Evolutionary conservation across 371 early-diverging fungal species (phyloP).

Genomic region (Thermomucor indicae-seudaticae): DNA sequence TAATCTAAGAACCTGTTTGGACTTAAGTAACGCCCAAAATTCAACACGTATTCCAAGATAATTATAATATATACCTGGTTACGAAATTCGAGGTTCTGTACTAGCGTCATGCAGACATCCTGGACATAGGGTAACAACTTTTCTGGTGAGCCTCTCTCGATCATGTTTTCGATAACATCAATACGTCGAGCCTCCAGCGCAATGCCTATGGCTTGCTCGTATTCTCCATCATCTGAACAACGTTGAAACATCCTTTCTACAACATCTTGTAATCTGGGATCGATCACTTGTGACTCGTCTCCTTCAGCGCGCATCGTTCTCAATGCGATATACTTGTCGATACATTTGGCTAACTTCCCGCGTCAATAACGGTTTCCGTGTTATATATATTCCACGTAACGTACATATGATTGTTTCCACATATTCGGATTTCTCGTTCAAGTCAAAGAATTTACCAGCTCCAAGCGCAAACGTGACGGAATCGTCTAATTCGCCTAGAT

Average conservation of each 20-base stretch:
- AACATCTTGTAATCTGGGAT: conserved; percentile 77
- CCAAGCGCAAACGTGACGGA: conserved; percentile 93
- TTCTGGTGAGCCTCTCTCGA: conserved; percentile 65
- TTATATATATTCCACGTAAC: conserved; percentile 3
- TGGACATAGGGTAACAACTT: conserved; percentile 81
- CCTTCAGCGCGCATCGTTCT: conserved; percentile 51
- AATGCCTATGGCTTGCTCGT: conserved; percentile 91
- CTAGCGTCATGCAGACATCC: conserved; percentile 74
- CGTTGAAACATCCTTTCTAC: conserved; percentile 93
- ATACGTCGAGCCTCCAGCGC: conserved; percentile 89
- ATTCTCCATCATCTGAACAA: conserved; percentile 85
- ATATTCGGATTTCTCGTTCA: conserved; percentile 76
- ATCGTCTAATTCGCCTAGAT: conserved; percentile 93
- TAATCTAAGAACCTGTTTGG: conserved; percentile 63
- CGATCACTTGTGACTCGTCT: conserved; percentile 49
- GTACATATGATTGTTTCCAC: conserved; percentile 92
- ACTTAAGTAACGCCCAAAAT: too few relatives aligned
- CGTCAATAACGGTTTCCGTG: not conserved
- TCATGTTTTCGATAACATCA: conserved; percentile 82
- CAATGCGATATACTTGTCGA: conserved; percentile 89
- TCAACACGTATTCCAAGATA: not conserved
- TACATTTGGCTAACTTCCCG: conserved; percentile 65
- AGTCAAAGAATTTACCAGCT: conserved; percentile 88
- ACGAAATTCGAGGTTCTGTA: conserved; percentile 78
- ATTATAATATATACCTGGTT: conserved; percentile 49